phyloP scores from a whole-genome alignment of 441 rosid species.

The Mallotus japonicus region DNA sequence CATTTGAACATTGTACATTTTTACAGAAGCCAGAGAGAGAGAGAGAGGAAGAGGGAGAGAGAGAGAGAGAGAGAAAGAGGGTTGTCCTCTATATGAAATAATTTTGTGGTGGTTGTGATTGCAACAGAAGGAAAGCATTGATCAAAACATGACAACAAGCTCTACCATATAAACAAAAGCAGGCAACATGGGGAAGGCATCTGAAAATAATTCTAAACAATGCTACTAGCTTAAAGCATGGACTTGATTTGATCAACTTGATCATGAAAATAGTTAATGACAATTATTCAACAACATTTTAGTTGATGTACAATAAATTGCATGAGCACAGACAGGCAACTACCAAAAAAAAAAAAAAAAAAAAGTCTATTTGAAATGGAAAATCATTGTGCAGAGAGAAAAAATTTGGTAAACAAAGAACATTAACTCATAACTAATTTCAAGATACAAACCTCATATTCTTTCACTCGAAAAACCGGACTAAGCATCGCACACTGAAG shows the following conservation, averaged over 20 bases:
- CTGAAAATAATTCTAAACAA: not conserved
- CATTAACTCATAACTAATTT: constrained; percentile 2
- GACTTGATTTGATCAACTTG: not conserved
- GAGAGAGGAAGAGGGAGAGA: too few species aligned
- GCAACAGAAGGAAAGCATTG: not conserved
- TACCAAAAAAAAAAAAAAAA: not conserved
- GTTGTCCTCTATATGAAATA: not conserved
- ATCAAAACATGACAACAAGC: not conserved
- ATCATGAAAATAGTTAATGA: not conserved
- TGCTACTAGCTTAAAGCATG: not conserved
- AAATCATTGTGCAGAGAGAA: not conserved
- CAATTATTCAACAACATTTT: not conserved
- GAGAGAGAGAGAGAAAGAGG: not conserved
- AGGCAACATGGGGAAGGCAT: not conserved
- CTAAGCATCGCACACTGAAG: constrained; percentile 69
- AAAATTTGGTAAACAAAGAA: not conserved
- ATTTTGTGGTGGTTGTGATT: not conserved
- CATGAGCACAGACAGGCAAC: not conserved
- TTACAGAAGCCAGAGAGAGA: not conserved
- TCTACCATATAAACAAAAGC: not conserved
- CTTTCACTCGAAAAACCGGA: constrained; percentile 55
- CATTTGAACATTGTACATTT: not conserved
- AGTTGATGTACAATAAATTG: not conserved
- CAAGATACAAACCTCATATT: constrained; percentile 47
- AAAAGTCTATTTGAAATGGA: not conserved